Base-by-base conservation (phyloP, 176 grass and related monocot genomes). In the Oropetium thomaeum region DNA sequence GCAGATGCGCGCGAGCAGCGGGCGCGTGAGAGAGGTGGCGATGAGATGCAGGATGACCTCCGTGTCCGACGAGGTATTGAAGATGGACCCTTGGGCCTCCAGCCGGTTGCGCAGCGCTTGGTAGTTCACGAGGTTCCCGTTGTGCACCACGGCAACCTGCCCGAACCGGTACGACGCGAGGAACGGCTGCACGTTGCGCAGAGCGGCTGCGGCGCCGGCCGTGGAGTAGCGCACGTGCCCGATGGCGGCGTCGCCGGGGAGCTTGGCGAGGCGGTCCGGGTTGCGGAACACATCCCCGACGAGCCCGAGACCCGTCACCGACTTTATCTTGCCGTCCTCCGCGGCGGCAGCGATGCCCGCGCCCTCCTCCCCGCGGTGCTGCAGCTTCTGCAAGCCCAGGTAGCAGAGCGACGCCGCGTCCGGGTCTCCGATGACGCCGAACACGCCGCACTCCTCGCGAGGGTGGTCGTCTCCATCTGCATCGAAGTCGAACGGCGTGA, bases 11-110 rank as follows among this genome's bases (percentile, higher is more conserved):
- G 96, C 80, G 39, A 99, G 75, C 63, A 99, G 84, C 45, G 92
- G 87, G 53, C 96, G 89, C 62, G 87, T 79, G 58, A 88, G 78
- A 31, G 92, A 92, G 8, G 89, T 83, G 23, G 92, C 92, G 83
- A 99, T 99, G 67, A 99, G 91, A 73, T 99, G 96, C 61, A 88
- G 85, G 81, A 99, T 89, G 20, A 99, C 92, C 96, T 99, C 96
- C 10, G 96, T 99, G 83, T 99, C 92, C 16, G 96, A 99, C 26
- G 89, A 80, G 47, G 92, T 90, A 67, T 89, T 99, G 35, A 99
- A 99, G 74, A 99, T 99, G 29, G 96, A 99, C 5, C 96, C 91
- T 11, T 84, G 81, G 16, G 80, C 81, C 87, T 99, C 91, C 8
- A 99, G 89, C 43, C 55, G 73, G 71, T 67, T 67, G 19, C 86